Base-by-base conservation (phyloP, 352 stramenopile species). In the Phytophthora uliginosa region DNA sequence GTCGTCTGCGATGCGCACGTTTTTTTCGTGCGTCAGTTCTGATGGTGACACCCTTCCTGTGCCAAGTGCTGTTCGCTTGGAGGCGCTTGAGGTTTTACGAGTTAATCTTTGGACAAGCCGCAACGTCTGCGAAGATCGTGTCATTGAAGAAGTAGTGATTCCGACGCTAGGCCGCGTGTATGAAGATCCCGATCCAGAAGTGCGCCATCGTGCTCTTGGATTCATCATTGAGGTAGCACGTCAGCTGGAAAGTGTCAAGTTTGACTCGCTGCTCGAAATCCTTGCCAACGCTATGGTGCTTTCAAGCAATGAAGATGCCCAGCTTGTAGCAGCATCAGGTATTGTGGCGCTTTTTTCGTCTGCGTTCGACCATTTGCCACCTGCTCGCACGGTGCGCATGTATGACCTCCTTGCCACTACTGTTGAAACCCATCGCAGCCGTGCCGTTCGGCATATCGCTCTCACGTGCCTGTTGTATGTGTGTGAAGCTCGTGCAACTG, bases 71-170 rank as follows among this genome's bases (percentile, higher is more conserved):
- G 82, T 97, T 34, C 83, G 90, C 0, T 71, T 94, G 47, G 81
- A 94, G 58, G 86, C 90, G 4, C 78, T 97, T 28, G 78, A 90
- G 33, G 63, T 94, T 28, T 76, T 97, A 0, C 79, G 88, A 22
- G 71, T 83, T n/a, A 96, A 90, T 47, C 69, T 97, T 18, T 88
- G 78, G 60, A 83, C 84, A 45, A 95, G 90, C 71, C 83, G 88
- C 15, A 90, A 94, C 65, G 82, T 96, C 7, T 95, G 86, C 55
- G 90, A 97, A 67, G 89, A 95, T 55, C 85, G 88, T 24, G 86
- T 97, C 10, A 89, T 96, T 34, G 90, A 97, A 77, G 88, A 97
- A 70, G 82, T 97, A 12, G 55, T 96, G 15, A 66, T 96, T 22
- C 90, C 90, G 18, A 85, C 79, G 26, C 71, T 97, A 34, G 63